Conservation (phyloP, 306 rosid species). For the Corylus avellana region DNA sequence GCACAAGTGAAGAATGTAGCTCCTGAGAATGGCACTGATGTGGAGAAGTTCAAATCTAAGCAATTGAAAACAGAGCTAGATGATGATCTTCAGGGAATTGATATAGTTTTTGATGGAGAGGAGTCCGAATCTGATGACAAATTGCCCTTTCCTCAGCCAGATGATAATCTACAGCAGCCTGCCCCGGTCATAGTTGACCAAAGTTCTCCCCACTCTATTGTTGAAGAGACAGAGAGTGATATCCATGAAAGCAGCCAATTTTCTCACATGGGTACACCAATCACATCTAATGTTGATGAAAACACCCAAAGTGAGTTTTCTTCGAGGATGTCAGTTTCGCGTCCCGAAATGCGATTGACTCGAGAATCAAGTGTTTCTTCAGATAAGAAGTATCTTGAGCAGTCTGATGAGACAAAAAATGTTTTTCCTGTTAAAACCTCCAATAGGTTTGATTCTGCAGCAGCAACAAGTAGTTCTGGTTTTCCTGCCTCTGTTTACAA, state of each 20-base stretch:
- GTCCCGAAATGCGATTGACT: constrained; percentile 66
- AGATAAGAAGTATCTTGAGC: constrained; percentile 78
- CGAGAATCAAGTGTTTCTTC: constrained; percentile 91
- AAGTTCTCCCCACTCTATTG: constrained; percentile 92
- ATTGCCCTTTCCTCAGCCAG: constrained; percentile 89
- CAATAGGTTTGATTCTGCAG: constrained; percentile 62
- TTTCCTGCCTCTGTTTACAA: constrained; percentile 56
- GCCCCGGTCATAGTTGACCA: constrained; percentile 71
- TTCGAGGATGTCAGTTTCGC: constrained; percentile 87
- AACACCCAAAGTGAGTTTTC: constrained; percentile 81
- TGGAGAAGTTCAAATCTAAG: constrained; percentile 77
- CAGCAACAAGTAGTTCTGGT: constrained; percentile 46
- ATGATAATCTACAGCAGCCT: constrained; percentile 80
- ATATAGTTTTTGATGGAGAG: constrained; percentile 93
- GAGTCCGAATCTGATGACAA: constrained; percentile 92
- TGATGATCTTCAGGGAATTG: constrained; percentile 96
- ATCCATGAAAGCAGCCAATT: constrained; percentile 65
- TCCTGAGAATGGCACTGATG: constrained; percentile 47
- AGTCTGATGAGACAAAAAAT: constrained; percentile 69
- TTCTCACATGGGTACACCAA: constrained; percentile 67
- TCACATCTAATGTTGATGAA: constrained; percentile 72
- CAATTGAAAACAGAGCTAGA: constrained; percentile 81
- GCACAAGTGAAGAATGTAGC: constrained; percentile 61
- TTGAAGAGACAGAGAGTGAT: constrained; percentile 93
- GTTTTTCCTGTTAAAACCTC: constrained; percentile 46